Percentiles rank a stretch among this genome's conserved stretches.
Evolutionary conservation across 129 eudicot species (phyloP).

Genomic region (Solidago caesia): DNA sequence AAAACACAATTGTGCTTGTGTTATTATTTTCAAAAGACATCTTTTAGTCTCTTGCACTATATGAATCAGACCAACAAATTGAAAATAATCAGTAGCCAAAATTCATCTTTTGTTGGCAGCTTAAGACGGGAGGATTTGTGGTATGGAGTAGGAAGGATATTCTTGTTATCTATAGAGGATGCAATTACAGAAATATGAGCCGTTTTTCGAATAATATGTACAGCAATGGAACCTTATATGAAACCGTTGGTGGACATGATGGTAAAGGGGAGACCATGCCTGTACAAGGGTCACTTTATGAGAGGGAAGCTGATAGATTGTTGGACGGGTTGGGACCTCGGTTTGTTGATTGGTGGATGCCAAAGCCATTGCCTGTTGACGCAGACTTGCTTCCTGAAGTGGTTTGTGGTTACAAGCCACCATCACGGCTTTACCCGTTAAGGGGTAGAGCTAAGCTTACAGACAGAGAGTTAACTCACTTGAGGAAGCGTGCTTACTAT

Average conservation of each 20-base stretch:
- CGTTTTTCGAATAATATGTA: conserved; percentile 17
- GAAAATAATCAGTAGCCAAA: neutral
- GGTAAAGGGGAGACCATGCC: conserved; percentile 25
- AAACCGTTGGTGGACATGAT: conserved; percentile 26
- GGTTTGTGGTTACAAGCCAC: conserved; percentile 71
- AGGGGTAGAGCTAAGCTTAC: conserved; percentile 56
- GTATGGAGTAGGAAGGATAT: conserved; percentile 78
- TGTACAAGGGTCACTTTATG: conserved; percentile 57
- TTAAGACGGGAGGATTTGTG: conserved; percentile 85
- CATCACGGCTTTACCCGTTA: conserved; percentile 74
- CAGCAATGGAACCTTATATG: conserved; percentile 17
- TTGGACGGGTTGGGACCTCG: conserved; percentile 96
- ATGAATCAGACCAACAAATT: conserved; percentile 15
- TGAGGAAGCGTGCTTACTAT: conserved; percentile 77
- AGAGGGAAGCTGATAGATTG: conserved; percentile 89
- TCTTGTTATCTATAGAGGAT: conserved; percentile 83
- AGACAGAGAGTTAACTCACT: conserved; percentile 77
- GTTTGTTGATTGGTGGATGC: conserved; percentile 95
- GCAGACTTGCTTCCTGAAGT: conserved; percentile 87
- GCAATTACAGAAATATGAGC: conserved; percentile 35
- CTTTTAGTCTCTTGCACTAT: neutral
- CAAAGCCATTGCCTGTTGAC: conserved; percentile 92
- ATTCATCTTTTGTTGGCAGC: conserved; percentile 37
- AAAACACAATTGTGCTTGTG: neutral
- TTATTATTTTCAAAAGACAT: neutral